These are phyloP conservation scores for Venturia nashicola DNA, from an alignment of 2,329 filamentous ascomycete genomes.

Conservation along the genomic window DNA sequence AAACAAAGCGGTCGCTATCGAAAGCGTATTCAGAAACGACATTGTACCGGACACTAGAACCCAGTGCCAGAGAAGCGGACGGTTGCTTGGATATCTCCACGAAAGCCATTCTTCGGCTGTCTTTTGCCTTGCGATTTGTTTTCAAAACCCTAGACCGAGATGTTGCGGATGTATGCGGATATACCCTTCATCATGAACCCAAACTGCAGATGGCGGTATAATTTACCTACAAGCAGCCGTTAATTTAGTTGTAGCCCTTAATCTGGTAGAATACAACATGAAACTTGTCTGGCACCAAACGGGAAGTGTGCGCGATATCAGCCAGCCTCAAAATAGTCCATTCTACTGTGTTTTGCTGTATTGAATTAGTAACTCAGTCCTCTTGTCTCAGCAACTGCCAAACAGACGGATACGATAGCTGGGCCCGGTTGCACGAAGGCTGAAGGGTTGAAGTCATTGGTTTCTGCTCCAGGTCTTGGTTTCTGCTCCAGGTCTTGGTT, in stretches of 20 bases:
- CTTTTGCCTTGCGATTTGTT: too few species aligned
- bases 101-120: too few species aligned
- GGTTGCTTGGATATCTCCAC: too few species aligned
- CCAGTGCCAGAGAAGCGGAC: not conserved
- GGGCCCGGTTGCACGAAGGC: conserved; percentile 5
- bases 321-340: not conserved
- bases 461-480: conserved; percentile 7
- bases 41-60: not conserved
- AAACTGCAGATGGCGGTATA: not conserved
- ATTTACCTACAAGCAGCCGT: not conserved
- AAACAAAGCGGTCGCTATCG: not conserved
- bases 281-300: not conserved
- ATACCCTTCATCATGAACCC: not conserved
- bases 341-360: not conserved
- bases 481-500: conserved; percentile 5
- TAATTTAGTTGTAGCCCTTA: not conserved
- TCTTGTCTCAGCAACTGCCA: conserved; percentile 1
- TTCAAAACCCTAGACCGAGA: not conserved
- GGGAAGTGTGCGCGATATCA: not conserved
- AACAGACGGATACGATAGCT: conserved; percentile 1
- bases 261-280: not conserved
- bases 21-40: not conserved
- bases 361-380: not conserved
- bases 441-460: conserved; percentile 7
- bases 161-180: not conserved